These are phyloP conservation scores for Clavispora santaluciae DNA, from an alignment of 805 yeast species.

Conservation along the genomic window DNA sequence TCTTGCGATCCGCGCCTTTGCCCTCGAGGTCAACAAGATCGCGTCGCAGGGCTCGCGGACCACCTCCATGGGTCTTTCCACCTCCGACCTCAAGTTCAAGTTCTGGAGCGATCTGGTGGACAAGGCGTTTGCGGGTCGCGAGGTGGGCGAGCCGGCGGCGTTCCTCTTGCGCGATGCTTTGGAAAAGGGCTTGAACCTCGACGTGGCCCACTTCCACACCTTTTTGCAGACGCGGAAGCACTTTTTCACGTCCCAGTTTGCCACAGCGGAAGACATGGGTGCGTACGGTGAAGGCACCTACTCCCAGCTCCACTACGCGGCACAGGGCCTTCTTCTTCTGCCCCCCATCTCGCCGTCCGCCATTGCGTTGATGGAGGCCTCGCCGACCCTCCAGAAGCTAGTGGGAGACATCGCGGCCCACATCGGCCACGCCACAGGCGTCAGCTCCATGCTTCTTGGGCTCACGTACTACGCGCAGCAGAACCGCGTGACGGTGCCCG, in stretches of 20 bases:
- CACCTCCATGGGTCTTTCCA: conserved; percentile 34
- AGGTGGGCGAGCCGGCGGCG: conserved; percentile 60
- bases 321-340: conserved; percentile 56
- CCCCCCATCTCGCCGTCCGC: conserved; percentile 55
- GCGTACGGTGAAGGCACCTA: conserved; percentile 76
- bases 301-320: conserved; percentile 67
- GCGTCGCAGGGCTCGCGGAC: conserved; percentile 24
- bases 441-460: conserved; percentile 61
- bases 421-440: conserved; percentile 75
- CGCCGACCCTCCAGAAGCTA: conserved; percentile 37
- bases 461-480: conserved; percentile 52
- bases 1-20: conserved; percentile 61
- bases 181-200: conserved; percentile 46
- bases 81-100: conserved; percentile 54
- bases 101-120: conserved; percentile 68
- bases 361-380: conserved; percentile 40
- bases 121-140: conserved; percentile 36
- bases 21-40: conserved; percentile 56
- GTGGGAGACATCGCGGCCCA: conserved; percentile 69
- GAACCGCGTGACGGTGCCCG: conserved; percentile 56
- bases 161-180: conserved; percentile 52
- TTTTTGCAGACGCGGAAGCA: conserved; percentile 55
- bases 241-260: conserved; percentile 46
- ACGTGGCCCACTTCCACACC: conserved; percentile 51
- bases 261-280: conserved; percentile 53